Conservation (phyloP, 2,329 filamentous ascomycete genomes). For the Verticillium dahliae region DNA sequence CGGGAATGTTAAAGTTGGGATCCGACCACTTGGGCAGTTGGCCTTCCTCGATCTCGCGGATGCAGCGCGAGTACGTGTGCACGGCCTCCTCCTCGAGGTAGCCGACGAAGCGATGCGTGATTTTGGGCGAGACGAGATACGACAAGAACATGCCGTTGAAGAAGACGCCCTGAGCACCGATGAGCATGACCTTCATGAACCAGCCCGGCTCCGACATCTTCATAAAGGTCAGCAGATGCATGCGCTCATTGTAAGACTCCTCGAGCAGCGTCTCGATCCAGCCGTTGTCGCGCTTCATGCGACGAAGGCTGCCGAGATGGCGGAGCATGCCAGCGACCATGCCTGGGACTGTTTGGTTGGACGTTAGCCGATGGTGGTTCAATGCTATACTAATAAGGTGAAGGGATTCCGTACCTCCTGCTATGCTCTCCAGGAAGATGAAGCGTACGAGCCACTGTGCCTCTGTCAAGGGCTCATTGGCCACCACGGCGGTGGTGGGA, state of each 20-base stretch:
- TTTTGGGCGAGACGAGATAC: constrained; percentile 80
- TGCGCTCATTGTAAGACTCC: constrained; percentile 87
- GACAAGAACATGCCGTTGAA: constrained; percentile 90
- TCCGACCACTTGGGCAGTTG: constrained; percentile 74
- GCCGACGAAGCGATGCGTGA: constrained; percentile 90
- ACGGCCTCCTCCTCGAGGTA: constrained; percentile 98
- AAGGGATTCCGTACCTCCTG: constrained; percentile 40
- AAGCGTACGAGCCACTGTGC: constrained; percentile 86
- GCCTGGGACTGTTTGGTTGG: constrained; percentile 61
- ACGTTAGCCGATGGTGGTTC: background rate
- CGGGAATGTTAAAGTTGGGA: constrained; percentile 66
- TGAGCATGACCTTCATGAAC: constrained; percentile 89
- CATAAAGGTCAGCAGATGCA: constrained; percentile 82
- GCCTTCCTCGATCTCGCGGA: constrained; percentile 82
- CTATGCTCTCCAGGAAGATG: constrained; percentile 90
- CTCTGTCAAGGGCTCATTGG: constrained; percentile 64
- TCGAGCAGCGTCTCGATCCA: constrained; percentile 93
- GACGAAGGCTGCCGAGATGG: constrained; percentile 76
- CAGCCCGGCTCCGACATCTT: constrained; percentile 73
- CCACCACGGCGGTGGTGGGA: constrained; percentile 47
- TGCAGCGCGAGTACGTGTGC: constrained; percentile 85
- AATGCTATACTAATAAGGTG: background rate
- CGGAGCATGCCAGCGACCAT: constrained; percentile 96
- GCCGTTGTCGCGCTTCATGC: constrained; percentile 88
- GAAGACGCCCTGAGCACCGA: constrained; percentile 91